Conservation (phyloP, 257 asterid genomes). For the Nicotiana knightiana region DNA sequence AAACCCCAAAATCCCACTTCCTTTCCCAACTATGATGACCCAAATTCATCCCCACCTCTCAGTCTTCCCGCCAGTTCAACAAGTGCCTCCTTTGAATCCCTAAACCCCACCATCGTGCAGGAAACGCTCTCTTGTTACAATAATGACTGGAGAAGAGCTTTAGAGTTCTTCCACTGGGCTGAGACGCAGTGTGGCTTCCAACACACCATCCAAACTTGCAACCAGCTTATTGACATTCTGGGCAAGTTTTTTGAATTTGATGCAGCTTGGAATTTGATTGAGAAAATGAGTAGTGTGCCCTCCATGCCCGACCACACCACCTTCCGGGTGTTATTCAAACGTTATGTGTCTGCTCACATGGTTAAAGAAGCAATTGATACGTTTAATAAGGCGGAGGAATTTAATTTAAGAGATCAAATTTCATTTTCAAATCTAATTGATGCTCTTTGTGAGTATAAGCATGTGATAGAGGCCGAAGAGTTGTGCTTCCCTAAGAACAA, state of each 20-base stretch:
- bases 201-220: slow-evolving; percentile 65
- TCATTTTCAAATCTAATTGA: slow-evolving; percentile 73
- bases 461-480: slow-evolving; percentile 89
- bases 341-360: slow-evolving; percentile 70
- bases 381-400: slow-evolving; percentile 50
- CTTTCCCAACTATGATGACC: slow-evolving; percentile 13
- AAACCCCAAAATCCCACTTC: slow-evolving; percentile 14
- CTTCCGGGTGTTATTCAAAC: slow-evolving; percentile 64
- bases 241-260: slow-evolving; percentile 87
- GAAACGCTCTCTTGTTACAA: slow-evolving; percentile 63
- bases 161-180: slow-evolving; percentile 88
- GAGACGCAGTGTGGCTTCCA: slow-evolving; percentile 47
- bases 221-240: slow-evolving; percentile 59
- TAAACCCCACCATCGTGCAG: slow-evolving; percentile 31
- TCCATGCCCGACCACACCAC: slow-evolving; percentile 66
- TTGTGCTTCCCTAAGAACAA: slow-evolving; percentile 47
- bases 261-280: slow-evolving; percentile 52
- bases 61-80: slow-evolving; percentile 15
- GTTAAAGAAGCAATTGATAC: slow-evolving; percentile 71
- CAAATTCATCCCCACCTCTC: slow-evolving; percentile 14
- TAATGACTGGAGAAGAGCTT: slow-evolving; percentile 79
- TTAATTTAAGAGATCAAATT: slow-evolving; percentile 58
- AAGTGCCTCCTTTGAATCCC: slow-evolving; percentile 19
- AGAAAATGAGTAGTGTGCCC: slow-evolving; percentile 37
- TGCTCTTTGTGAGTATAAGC: slow-evolving; percentile 82